A percentile compares a stretch with the other conserved stretches of the same genome.
Conservation (phyloP, 148 eudicot genomes). For the Persicaria maculosa region DNA sequence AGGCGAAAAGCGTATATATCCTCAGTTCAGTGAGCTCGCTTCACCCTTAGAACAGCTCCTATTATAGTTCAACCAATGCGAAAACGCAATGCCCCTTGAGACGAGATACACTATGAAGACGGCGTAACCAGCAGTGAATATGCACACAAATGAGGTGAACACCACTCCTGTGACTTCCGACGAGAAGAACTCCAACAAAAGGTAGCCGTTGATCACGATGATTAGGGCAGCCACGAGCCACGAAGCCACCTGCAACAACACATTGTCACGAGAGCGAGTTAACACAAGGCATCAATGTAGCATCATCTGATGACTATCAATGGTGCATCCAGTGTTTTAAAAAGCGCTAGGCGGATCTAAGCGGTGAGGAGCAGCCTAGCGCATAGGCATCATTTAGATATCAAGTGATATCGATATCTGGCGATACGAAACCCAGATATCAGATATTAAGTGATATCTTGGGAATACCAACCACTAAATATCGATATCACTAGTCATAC, state of each 20-base stretch:
- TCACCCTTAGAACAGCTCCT: conserved; percentile 13
- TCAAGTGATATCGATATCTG: too few species aligned
- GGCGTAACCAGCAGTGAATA: conserved; percentile 32
- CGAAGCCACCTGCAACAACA: conserved; percentile 35
- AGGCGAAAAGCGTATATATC: not conserved
- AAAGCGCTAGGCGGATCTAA: too few species aligned
- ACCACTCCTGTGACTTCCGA: conserved; percentile 52
- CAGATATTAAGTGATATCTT: too few species aligned
- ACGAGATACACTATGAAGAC: conserved; percentile 44
- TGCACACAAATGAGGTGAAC: conserved; percentile 31
- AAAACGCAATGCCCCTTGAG: conserved; percentile 24
- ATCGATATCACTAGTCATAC: too few species aligned
- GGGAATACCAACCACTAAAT: too few species aligned
- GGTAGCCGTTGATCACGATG: conserved; percentile 54
- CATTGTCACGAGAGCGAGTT: not conserved
- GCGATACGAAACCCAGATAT: too few species aligned
- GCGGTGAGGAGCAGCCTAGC: too few species aligned
- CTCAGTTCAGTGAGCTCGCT: conserved; percentile 15
- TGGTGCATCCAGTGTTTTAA: too few species aligned
- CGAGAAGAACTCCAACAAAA: conserved; percentile 44
- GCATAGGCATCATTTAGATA: too few species aligned
- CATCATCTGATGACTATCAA: not conserved
- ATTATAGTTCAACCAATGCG: conserved; percentile 24
- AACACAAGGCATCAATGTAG: not conserved
- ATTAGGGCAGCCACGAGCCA: conserved; percentile 62